Evolutionary conservation across 345 rosid species (phyloP).

Genomic region (Streptanthus diversifolius): DNA sequence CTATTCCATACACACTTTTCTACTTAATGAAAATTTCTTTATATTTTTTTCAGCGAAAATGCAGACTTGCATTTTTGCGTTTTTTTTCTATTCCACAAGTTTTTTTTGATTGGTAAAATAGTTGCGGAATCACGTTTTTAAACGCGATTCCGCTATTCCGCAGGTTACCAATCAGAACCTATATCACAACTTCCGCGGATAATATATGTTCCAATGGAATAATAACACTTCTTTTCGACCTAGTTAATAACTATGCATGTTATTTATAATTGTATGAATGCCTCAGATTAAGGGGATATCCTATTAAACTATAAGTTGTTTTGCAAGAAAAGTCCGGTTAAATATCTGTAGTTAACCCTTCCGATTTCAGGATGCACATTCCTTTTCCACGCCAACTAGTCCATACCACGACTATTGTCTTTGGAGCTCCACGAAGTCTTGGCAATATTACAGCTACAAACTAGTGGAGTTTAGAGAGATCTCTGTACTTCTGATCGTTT

Average conservation of each 20-base stretch:
- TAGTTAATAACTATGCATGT: neutral
- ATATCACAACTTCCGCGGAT: neutral
- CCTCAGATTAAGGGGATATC: neutral
- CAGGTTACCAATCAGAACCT: too few relatives aligned
- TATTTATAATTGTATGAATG: neutral
- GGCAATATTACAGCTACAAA: neutral
- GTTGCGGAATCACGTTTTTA: too few relatives aligned
- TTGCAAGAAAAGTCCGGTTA: neutral
- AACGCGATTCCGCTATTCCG: too few relatives aligned
- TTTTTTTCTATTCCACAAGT: too few relatives aligned
- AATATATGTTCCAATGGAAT: neutral
- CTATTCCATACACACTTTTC: too few relatives aligned
- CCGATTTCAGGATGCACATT: neutral
- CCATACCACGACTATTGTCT: neutral
- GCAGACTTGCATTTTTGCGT: too few relatives aligned
- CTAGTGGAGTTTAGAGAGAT: neutral
- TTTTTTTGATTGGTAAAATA: too few relatives aligned
- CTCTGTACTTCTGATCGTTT: neutral
- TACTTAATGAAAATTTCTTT: too few relatives aligned
- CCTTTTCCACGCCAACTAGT: neutral
- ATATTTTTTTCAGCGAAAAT: too few relatives aligned
- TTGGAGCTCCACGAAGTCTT: neutral
- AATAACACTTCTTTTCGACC: neutral
- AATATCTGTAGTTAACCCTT: neutral
- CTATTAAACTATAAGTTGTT: neutral